These are phyloP conservation scores for Mrakia blollopis DNA, from an alignment of 768 basidiomycete genomes.

Conservation along the genomic window DNA sequence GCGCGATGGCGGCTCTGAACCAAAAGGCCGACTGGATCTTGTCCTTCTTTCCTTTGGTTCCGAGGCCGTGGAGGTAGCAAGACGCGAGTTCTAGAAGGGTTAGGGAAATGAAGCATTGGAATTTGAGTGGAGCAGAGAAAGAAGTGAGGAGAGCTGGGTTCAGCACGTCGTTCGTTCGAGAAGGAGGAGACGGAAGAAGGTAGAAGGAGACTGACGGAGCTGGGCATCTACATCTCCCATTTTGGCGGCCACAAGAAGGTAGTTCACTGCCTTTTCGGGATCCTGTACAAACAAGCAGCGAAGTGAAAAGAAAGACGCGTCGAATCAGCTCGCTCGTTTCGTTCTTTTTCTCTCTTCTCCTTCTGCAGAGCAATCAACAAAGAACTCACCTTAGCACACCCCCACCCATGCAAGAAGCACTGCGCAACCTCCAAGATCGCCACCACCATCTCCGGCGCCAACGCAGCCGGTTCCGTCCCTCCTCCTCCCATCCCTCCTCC, in stretches of 20 bases:
- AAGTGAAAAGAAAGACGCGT: background rate
- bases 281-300: constrained; percentile 45
- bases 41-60: constrained; percentile 68
- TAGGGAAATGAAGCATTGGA: too few relatives aligned
- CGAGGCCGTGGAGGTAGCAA: constrained; percentile 77
- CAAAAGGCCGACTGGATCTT: constrained; percentile 79
- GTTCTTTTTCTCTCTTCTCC: background rate
- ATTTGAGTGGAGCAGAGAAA: background rate
- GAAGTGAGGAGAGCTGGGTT: background rate
- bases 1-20: constrained; percentile 72
- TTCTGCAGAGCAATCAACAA: background rate
- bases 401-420: constrained; percentile 91
- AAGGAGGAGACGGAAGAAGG: too few relatives aligned
- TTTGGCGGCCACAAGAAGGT: constrained; percentile 74
- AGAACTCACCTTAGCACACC: constrained; percentile 54
- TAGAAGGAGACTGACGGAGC: constrained; percentile 45
- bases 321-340: background rate
- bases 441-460: constrained; percentile 68
- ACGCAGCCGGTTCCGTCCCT: constrained; percentile 46
- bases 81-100: constrained; percentile 58
- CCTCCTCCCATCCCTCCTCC: constrained; percentile 36
- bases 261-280: constrained; percentile 43
- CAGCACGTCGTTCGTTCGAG: too few relatives aligned
- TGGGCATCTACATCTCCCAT: constrained; percentile 85
- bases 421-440: constrained; percentile 90